Percentiles rank a stretch among this genome's conserved stretches.
phyloP scores from a whole-genome alignment of 305 asterid genomes.

The Stenogyne calaminthoides region DNA sequence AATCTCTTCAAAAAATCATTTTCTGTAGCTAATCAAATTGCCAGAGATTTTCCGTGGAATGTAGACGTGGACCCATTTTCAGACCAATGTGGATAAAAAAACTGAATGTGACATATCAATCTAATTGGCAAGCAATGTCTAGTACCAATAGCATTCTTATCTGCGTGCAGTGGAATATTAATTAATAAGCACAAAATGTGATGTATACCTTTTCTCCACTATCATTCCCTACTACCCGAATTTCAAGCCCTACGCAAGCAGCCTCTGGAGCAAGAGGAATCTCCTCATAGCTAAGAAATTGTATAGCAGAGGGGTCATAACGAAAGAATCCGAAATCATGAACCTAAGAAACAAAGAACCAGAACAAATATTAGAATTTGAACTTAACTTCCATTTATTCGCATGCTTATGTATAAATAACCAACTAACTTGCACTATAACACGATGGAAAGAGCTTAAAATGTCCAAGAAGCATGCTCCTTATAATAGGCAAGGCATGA shows the following conservation, averaged over 20 bases:
- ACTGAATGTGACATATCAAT: constrained; percentile 10
- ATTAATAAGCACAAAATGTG: constrained; percentile 20
- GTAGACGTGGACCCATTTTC: constrained; percentile 7
- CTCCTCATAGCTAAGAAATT: constrained; percentile 93
- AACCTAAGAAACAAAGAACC: constrained; percentile 53
- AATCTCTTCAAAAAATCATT: constrained; percentile 9
- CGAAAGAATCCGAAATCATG: constrained; percentile 98
- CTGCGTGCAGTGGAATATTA: neutral
- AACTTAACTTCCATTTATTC: constrained; percentile 15
- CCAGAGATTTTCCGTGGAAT: constrained; percentile 18
- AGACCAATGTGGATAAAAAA: constrained; percentile 8
- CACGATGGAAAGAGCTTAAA: constrained; percentile 15
- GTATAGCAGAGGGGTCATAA: constrained; percentile 86
- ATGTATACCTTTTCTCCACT: constrained; percentile 95
- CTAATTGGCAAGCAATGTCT: constrained; percentile 1
- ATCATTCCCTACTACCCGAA: constrained; percentile 98
- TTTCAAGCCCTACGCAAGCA: constrained; percentile 96
- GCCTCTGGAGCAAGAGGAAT: constrained; percentile 97
- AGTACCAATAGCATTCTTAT: constrained; percentile 18
- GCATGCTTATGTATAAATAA: constrained; percentile 23
- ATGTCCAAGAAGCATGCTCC: constrained; percentile 15
- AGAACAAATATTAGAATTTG: constrained; percentile 5
- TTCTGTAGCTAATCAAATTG: constrained; percentile 8
- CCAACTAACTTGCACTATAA: constrained; percentile 10
- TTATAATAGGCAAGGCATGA: neutral